Base-by-base conservation (phyloP, 306 rosid species). In the Cicer bijugum region DNA sequence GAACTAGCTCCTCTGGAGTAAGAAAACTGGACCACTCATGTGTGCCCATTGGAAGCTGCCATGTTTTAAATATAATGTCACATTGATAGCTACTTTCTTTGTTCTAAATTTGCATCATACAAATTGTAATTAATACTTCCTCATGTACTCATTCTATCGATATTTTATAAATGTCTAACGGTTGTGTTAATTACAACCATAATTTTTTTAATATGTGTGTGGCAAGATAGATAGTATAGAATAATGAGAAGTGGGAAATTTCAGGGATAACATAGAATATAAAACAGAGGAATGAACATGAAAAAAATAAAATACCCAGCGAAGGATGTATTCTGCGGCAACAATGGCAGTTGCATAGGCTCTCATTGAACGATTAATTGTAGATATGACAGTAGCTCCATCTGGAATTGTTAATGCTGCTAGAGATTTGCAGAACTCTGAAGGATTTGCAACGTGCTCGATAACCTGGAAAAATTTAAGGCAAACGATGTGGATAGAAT, bases 371-470 rank as follows among this genome's bases (percentile, higher is more conserved):
- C 96, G 91, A 75, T 91, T 94, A 43, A 91, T 83, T 0, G 98
- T 88, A 43, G 98, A 94, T 83, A 94, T 65, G 72, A 94, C 69
- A 1, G 89, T 88, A 71, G 98, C 98, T 77, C 98, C 98, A 65
- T 84, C 77, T 33, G 92, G 74, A 69, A 74, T 68, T 35, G 90
- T 84, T 71, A 94, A 77, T 59, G 98, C 92, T 9, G 95, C 67
- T 48, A 94, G 85, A 72, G 98, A 94, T 79, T 87, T 86, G 88
- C 97, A 91, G 89, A 93, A 93, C 56, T 85, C 97, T 52, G 90
- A 87, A 79, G 98, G 98, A 55, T 89, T 78, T n/a, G 96, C 97
- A 12, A 91, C 96, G 9, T 94, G 98, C 88, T 94, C 97, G 71
- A 91, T 94, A 47, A 94, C 96, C 98, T 91, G 74, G 47, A 6